Base-by-base conservation (phyloP, 148 eudicot genomes). In the Fagopyrum tataricum region DNA sequence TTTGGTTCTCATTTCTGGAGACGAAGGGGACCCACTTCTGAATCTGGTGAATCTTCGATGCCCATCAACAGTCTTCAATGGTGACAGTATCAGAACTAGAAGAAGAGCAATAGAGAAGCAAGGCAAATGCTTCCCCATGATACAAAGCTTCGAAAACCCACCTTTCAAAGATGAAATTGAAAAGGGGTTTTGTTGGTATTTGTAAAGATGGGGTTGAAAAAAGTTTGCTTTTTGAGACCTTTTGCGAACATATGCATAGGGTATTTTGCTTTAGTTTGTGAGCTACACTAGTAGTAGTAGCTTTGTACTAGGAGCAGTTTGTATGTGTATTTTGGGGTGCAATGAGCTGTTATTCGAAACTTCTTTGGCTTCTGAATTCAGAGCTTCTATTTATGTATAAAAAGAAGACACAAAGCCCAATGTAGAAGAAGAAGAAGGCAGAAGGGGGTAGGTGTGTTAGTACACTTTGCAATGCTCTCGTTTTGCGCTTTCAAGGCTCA, bases 321-420 rank as follows among this genome's bases (percentile, higher is more conserved):
- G 1, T 15, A 6, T 15, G 7, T 64, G 44, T 64, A 13, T 64
- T 31, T 64, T 64, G 4, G 42, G 69, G 20, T 64, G 69, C 69
- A 64, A 37, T 37, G 69, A 37, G 76, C 59, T 70, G 77, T 77
- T 79, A 82, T 82, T 79, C 77, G 83, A 84, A 84, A 78, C 78
- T 86, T 84, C 76, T 82, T 76, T 79, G 75, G 51, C 81, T 77
- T 78, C 77, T 75, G 82, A 80, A 76, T 85, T 84, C 87, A 89
- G 89, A 87, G 87, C 77, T 44, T 71, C 40, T 52, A 21, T 41
- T 40, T 48, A 72, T 67, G 24, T 31, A 70, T 52, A 67, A 18
- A 26, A 71, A n/a, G n/a, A 6, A 56, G 79, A 79, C 83, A 75
- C 66, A 78, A 46, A 53, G 23, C 76, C 74, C 53, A 20, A 44